Evolutionary conservation across 768 basidiomycete species (phyloP).

Genomic region (Suillus sp.): DNA sequence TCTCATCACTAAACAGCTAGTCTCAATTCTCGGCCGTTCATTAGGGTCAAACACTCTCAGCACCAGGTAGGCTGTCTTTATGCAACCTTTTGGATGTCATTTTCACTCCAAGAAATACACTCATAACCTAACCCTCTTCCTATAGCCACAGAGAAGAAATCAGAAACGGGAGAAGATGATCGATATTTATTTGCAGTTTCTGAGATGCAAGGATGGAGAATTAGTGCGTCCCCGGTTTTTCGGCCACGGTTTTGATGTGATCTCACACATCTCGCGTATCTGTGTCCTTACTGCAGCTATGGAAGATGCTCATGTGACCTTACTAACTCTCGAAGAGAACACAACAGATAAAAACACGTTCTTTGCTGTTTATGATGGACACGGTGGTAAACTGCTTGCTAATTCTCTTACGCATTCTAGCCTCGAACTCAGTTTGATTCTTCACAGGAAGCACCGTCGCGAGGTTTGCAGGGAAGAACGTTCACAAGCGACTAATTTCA

Average conservation of each 20-base stretch:
- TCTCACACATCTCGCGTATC: slow-evolving; percentile 20
- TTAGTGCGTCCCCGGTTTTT: slow-evolving; percentile 65
- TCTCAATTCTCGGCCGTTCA: slow-evolving; percentile 13
- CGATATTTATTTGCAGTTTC: slow-evolving; percentile 76
- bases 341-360: slow-evolving; percentile 63
- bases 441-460: slow-evolving; percentile 78
- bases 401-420: slow-evolving; percentile 8
- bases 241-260: background rate
- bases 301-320: slow-evolving; percentile 91
- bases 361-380: slow-evolving; percentile 98
- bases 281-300: slow-evolving; percentile 61
- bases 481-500: slow-evolving; percentile 74
- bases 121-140: slow-evolving; percentile 20
- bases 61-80: slow-evolving; percentile 57
- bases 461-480: slow-evolving; percentile 80
- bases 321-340: slow-evolving; percentile 66
- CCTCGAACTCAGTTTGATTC: slow-evolving; percentile 13
- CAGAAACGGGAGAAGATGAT: slow-evolving; percentile 69
- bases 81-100: slow-evolving; percentile 10
- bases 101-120: slow-evolving; percentile 8
- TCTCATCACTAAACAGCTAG: slow-evolving; percentile 10
- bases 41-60: slow-evolving; percentile 86
- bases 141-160: slow-evolving; percentile 80
- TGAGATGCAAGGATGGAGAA: slow-evolving; percentile 99
- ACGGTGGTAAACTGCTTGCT: slow-evolving; percentile 67